Evolutionary conservation across 1,139 yeast genomes (phyloP).

Genomic region (Hyphopichia wangnamkhiaoensis): DNA sequence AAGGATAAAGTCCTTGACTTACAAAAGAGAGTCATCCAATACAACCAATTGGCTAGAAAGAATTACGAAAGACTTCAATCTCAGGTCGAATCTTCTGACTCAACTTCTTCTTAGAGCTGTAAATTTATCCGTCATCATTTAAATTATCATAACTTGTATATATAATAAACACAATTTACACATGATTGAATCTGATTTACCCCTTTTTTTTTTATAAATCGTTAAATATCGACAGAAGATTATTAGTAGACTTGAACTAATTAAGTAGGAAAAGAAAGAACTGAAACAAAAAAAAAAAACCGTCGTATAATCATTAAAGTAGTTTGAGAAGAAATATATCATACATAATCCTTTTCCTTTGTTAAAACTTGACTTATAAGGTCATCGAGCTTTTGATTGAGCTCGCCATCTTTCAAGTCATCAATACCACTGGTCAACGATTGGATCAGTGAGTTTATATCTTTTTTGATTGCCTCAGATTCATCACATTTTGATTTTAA

Average conservation of each 20-base stretch:
- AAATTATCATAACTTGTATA: background rate
- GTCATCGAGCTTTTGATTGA: slow-evolving; percentile 23
- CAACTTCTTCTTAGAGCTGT: background rate
- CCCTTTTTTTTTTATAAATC: no score
- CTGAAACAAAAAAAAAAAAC: no score
- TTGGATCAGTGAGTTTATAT: slow-evolving; percentile 23
- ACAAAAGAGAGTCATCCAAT: slow-evolving; percentile 42
- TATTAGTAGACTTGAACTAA: no score
- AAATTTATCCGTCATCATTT: background rate
- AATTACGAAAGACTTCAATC: slow-evolving; percentile 30
- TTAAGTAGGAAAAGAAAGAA: no score
- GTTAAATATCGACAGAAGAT: no score
- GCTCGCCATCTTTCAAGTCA: slow-evolving; percentile 22
- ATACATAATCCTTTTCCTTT: background rate
- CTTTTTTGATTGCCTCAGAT: slow-evolving; percentile 22
- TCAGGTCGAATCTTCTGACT: background rate
- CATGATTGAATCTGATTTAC: no score
- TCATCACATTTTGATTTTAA: slow-evolving; percentile 23
- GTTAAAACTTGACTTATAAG: slow-evolving; percentile 18
- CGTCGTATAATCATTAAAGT: no score
- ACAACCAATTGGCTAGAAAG: slow-evolving; percentile 43
- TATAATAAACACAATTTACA: no score
- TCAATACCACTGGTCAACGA: slow-evolving; percentile 31
- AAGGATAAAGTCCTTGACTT: slow-evolving; percentile 34
- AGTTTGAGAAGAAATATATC: no score